phyloP scores from a whole-genome alignment of 768 basidiomycete genomes.

The Tricholoma saponaceum region DNA sequence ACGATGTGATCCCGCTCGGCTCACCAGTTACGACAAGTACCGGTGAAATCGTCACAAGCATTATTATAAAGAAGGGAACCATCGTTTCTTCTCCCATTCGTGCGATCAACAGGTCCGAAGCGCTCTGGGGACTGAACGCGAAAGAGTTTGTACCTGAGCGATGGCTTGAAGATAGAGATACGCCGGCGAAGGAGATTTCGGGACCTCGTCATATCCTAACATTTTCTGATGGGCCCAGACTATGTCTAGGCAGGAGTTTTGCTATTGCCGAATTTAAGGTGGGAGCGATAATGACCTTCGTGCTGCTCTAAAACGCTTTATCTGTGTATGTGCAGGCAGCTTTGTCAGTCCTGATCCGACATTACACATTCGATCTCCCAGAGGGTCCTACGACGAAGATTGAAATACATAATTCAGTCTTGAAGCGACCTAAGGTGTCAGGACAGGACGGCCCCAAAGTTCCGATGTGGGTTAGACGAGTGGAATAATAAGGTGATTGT shows the following conservation, averaged over 20 bases:
- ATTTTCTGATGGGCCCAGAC: constrained; percentile 41
- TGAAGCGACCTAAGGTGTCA: not conserved
- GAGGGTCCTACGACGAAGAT: not conserved
- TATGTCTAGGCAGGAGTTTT: constrained; percentile 41
- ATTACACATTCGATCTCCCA: not conserved
- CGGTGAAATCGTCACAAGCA: constrained; percentile 23
- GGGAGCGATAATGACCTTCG: not conserved
- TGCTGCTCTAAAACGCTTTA: not conserved
- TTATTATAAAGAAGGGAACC: constrained; percentile 35
- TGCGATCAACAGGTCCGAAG: constrained; percentile 33
- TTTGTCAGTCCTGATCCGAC: not conserved
- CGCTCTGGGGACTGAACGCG: constrained; percentile 41
- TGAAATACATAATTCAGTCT: not conserved
- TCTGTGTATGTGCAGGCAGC: not conserved
- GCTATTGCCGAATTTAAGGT: constrained; percentile 41
- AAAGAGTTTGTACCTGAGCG: constrained; percentile 39
- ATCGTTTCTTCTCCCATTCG: constrained; percentile 32
- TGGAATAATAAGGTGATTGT: not conserved
- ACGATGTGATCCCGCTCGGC: constrained; percentile 35
- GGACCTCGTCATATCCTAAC: constrained; percentile 37
- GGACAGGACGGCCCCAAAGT: not conserved
- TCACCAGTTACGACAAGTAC: constrained; percentile 23
- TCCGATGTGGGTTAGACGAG: not conserved
- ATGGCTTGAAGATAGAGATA: constrained; percentile 30
- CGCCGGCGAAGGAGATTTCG: constrained; percentile 23